Conservation (phyloP, 139 green algal species). For the Auxenochlorella pyrenoidosa region DNA sequence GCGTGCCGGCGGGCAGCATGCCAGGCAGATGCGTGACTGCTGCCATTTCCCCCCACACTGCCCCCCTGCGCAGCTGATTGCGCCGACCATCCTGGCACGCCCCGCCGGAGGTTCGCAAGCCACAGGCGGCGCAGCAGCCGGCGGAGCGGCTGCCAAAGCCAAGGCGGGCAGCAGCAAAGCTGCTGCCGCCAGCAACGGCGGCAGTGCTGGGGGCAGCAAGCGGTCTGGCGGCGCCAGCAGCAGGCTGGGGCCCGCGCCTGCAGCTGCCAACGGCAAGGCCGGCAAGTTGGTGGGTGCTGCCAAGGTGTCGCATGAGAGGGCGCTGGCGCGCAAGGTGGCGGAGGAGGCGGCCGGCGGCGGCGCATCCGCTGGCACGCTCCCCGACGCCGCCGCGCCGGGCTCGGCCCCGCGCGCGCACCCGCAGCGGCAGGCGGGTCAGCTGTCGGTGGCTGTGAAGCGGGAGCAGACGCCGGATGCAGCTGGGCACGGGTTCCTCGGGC, state of each 20-base stretch:
- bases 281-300: constrained; percentile 23
- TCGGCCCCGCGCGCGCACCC: background rate
- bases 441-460: background rate
- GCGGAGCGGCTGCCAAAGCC: background rate
- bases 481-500: background rate
- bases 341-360: background rate
- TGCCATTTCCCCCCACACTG: background rate
- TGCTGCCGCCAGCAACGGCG: background rate
- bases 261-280: background rate
- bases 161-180: background rate
- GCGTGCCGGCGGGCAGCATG: background rate
- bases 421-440: background rate
- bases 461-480: background rate
- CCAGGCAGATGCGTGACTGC: background rate
- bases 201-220: background rate
- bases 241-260: background rate
- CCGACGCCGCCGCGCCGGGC: background rate
- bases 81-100: constrained; percentile 20
- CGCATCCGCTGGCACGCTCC: background rate
- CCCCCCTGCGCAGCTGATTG: constrained; percentile 3
- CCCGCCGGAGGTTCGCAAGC: background rate
- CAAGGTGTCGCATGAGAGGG: background rate
- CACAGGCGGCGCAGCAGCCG: background rate
- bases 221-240: background rate
- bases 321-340: constrained; percentile 18